These are phyloP conservation scores for Trichoderma citrinoviride DNA, from an alignment of 2,329 filamentous ascomycete species.

Conservation along the genomic window DNA sequence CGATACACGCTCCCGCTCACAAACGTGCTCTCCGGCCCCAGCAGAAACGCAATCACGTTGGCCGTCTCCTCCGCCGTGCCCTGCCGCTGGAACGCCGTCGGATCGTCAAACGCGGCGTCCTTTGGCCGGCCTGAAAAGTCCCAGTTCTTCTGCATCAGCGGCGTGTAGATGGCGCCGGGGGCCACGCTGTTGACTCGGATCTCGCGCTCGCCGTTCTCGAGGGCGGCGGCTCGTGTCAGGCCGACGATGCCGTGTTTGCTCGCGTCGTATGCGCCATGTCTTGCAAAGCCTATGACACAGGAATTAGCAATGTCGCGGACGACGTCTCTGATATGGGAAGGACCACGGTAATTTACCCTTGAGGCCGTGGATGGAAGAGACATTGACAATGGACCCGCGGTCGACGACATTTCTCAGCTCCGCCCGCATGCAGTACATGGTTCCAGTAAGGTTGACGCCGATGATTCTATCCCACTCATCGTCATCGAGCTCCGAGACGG, in stretches of 20 bases:
- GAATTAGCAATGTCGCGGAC: neutral
- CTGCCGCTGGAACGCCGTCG: slow-evolving; percentile 42
- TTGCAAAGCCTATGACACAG: slow-evolving; percentile 31
- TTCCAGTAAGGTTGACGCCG: slow-evolving; percentile 46
- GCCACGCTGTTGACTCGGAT: slow-evolving; percentile 46
- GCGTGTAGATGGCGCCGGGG: slow-evolving; percentile 48
- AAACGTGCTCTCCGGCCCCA: slow-evolving; percentile 47
- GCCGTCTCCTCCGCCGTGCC: slow-evolving; percentile 49
- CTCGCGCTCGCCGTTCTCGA: slow-evolving; percentile 40
- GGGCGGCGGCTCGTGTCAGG: slow-evolving; percentile 34
- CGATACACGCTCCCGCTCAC: slow-evolving; percentile 46
- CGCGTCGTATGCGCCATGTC: slow-evolving; percentile 35
- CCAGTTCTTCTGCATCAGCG: slow-evolving; percentile 46
- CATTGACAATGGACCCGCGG: slow-evolving; percentile 58
- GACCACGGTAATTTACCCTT: slow-evolving; percentile 31
- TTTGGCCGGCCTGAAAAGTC: slow-evolving; percentile 33
- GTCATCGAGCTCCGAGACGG: slow-evolving; percentile 44
- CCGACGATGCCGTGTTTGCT: slow-evolving; percentile 39
- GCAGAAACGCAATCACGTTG: slow-evolving; percentile 46
- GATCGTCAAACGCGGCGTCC: slow-evolving; percentile 43
- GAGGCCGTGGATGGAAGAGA: slow-evolving; percentile 50
- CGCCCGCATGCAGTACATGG: slow-evolving; percentile 49
- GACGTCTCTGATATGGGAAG: neutral
- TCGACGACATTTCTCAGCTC: slow-evolving; percentile 44
- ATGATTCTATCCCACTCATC: slow-evolving; percentile 48